Evolutionary conservation across 495 filamentous ascomycete genomes (phyloP).

Genomic region (Amorphotheca resinae): DNA sequence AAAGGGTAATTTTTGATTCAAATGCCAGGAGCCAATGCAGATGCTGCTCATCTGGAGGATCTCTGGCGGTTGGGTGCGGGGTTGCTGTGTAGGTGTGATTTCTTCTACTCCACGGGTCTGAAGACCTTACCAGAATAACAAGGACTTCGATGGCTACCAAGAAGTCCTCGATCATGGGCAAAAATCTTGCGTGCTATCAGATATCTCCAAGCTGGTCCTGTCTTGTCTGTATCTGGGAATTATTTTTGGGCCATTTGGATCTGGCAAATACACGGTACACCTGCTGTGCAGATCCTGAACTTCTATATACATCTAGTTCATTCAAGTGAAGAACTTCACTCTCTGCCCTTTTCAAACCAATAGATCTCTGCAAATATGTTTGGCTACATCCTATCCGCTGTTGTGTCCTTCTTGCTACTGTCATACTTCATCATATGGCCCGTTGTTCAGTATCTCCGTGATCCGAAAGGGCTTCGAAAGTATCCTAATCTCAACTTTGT

Average conservation of each 20-base stretch:
- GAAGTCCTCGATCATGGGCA: background rate
- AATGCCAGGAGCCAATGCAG: too few species aligned
- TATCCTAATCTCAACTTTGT: constrained; percentile 33
- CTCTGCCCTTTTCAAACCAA: background rate
- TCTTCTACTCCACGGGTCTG: background rate
- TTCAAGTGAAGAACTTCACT: background rate
- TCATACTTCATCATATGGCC: constrained; percentile 32
- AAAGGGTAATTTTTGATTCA: too few species aligned
- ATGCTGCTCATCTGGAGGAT: too few species aligned
- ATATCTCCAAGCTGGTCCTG: background rate
- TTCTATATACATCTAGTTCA: background rate
- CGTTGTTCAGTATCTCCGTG: constrained; percentile 31
- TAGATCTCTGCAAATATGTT: too few species aligned
- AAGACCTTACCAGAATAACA: background rate
- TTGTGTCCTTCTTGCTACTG: constrained; percentile 20
- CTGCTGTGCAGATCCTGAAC: background rate
- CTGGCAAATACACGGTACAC: too few species aligned
- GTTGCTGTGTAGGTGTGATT: background rate
- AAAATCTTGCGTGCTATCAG: background rate
- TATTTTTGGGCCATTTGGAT: background rate
- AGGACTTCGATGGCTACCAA: background rate
- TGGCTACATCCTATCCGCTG: constrained; percentile 4
- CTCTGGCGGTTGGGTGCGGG: too few species aligned
- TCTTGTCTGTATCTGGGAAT: background rate
- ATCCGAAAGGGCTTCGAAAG: constrained; percentile 37